Conservation (phyloP, 176 grass and related monocot species). For the Oryza australiensis region DNA sequence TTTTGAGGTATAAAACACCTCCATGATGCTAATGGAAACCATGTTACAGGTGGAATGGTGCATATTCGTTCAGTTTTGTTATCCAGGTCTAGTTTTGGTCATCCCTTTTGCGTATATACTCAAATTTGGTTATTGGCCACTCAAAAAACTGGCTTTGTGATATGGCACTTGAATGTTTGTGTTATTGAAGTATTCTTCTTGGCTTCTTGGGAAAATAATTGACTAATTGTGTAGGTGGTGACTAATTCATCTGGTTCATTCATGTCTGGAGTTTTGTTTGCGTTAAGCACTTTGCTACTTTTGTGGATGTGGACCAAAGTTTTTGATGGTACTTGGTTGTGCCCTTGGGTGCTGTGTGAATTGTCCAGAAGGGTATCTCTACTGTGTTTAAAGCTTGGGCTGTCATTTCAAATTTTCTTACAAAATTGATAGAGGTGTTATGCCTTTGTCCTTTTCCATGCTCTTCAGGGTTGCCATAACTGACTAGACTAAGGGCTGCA, state of each 20-base stretch:
- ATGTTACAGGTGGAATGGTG: not conserved
- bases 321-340: not conserved
- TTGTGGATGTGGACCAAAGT: not conserved
- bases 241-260: not conserved
- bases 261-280: not conserved
- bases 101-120: not conserved
- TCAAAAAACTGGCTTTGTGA: not conserved
- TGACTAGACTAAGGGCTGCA: not conserved
- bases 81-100: not conserved
- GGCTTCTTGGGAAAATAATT: not conserved
- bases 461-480: not conserved
- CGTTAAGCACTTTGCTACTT: not conserved
- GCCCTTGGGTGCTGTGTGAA: not conserved
- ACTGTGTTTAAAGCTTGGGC: not conserved
- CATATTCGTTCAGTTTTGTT: not conserved
- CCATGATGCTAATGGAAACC: not conserved
- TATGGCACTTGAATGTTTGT: not conserved
- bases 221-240: not conserved
- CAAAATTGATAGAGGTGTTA: not conserved
- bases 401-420: not conserved
- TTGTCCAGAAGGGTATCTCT: not conserved
- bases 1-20: not conserved
- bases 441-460: not conserved
- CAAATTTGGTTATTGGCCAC: not conserved
- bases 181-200: not conserved